phyloP scores from a whole-genome alignment of 2,329 filamentous ascomycete species.

The Ceratocystis eucalypticola region DNA sequence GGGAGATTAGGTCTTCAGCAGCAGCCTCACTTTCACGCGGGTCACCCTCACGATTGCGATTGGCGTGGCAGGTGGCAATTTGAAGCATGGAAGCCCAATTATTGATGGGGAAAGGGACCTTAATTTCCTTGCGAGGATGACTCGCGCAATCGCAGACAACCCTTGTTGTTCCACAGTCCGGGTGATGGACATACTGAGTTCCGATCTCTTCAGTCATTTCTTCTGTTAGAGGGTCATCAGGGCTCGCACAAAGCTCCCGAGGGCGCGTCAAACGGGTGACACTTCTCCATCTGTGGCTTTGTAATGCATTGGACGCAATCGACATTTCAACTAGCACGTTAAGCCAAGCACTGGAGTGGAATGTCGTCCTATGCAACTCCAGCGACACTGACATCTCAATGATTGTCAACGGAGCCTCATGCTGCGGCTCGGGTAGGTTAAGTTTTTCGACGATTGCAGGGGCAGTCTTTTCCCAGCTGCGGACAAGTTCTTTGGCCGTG shows the following conservation, averaged over 20 bases:
- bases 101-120: slow-evolving; percentile 44
- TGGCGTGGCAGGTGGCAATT: slow-evolving; percentile 40
- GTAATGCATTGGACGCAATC: slow-evolving; percentile 39
- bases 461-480: slow-evolving; percentile 45
- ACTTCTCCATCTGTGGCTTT: slow-evolving; percentile 47
- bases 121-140: slow-evolving; percentile 35
- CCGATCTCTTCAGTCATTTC: slow-evolving; percentile 39
- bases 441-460: slow-evolving; percentile 43
- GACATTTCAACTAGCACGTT: slow-evolving; percentile 46
- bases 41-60: slow-evolving; percentile 28
- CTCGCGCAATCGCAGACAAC: slow-evolving; percentile 39
- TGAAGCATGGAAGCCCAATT: slow-evolving; percentile 47
- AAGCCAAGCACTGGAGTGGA: slow-evolving; percentile 46
- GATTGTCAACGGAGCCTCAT: slow-evolving; percentile 42
- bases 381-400: slow-evolving; percentile 50
- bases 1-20: slow-evolving; percentile 18
- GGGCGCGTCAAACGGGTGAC: slow-evolving; percentile 46
- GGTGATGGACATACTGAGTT: slow-evolving; percentile 36
- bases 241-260: slow-evolving; percentile 36
- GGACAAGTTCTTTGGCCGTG: slow-evolving; percentile 39
- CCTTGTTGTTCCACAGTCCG: slow-evolving; percentile 37
- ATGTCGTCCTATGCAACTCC: slow-evolving; percentile 43
- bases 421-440: slow-evolving; percentile 32
- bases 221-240: slow-evolving; percentile 31
- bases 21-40: slow-evolving; percentile 23